A percentile compares a stretch with the other conserved stretches of the same genome.
These are phyloP conservation scores for Arthroderma sp. DNA, from an alignment of 2,329 filamentous ascomycete genomes.

Conservation along the genomic window DNA sequence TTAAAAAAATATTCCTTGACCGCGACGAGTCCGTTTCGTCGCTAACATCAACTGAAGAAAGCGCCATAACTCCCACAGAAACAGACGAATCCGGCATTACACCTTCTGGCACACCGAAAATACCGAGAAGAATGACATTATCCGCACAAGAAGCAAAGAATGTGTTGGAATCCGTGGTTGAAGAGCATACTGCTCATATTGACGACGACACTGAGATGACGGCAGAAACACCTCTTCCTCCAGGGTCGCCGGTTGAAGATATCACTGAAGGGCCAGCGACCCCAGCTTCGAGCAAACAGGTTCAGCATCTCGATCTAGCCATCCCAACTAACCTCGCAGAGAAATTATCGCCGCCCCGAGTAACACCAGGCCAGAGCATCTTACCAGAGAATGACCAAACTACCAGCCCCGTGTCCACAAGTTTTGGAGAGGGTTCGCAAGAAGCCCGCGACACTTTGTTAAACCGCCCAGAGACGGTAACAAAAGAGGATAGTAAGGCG, in stretches of 20 bases:
- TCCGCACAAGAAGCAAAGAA: conserved; percentile 51
- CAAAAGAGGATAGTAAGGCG: no score
- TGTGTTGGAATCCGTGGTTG: conserved; percentile 51
- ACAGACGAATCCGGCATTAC: conserved; percentile 22
- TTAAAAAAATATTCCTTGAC: conserved; percentile 90
- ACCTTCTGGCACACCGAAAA: conserved; percentile 17
- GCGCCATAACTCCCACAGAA: conserved; percentile 37
- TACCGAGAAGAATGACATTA: conserved; percentile 32
- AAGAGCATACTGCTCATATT: conserved; percentile 42
- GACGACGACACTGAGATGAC: conserved; percentile 12
- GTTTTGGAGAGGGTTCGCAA: no score
- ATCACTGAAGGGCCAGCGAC: background rate
- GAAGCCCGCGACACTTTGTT: no score
- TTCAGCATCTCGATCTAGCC: conserved; percentile 50
- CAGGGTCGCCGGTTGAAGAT: background rate
- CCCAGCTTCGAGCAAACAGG: conserved; percentile 35
- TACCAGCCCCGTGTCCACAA: no score
- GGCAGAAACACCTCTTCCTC: conserved; percentile 1
- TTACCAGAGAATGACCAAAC: no score
- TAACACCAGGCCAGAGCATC: background rate
- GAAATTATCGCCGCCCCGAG: conserved; percentile 6
- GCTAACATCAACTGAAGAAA: conserved; percentile 55
- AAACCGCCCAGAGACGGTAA: no score
- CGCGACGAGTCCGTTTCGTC: conserved; percentile 67
- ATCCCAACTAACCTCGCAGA: conserved; percentile 24